Percentiles rank a stretch among this genome's conserved stretches.
These are phyloP conservation scores for Phaeosphaeriaceae sp. DNA, from an alignment of 2,329 filamentous ascomycete species.

Conservation along the genomic window DNA sequence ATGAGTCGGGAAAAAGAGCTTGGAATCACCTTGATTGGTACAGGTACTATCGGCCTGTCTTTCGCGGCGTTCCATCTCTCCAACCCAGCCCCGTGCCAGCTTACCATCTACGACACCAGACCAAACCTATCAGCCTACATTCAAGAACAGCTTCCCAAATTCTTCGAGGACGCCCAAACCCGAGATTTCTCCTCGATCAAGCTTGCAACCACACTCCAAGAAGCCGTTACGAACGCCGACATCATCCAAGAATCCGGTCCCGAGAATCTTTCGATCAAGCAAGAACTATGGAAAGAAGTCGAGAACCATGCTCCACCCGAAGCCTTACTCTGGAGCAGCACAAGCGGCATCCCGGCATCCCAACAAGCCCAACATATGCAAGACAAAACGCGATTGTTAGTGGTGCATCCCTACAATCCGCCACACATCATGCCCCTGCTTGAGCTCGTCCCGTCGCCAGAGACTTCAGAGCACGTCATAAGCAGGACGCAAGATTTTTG, in stretches of 20 bases:
- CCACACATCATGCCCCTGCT: constrained; percentile 68
- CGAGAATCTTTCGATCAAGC: constrained; percentile 61
- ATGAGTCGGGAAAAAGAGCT: constrained; percentile 3
- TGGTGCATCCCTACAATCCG: constrained; percentile 69
- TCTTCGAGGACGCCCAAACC: constrained; percentile 37
- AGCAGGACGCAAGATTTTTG: constrained; percentile 56
- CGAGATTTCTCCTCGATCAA: constrained; percentile 42
- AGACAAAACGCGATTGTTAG: constrained; percentile 55
- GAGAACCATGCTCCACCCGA: constrained; percentile 52
- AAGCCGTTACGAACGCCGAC: constrained; percentile 55
- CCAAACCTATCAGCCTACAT: constrained; percentile 57
- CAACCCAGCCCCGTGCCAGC: constrained; percentile 46
- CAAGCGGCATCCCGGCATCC: constrained; percentile 64
- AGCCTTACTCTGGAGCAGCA: constrained; percentile 64
- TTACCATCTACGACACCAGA: constrained; percentile 61
- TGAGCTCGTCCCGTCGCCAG: constrained; percentile 62
- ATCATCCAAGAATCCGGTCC: constrained; percentile 68
- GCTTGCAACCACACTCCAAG: constrained; percentile 39
- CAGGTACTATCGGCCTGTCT: constrained; percentile 62
- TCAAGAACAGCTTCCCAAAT: constrained; percentile 50
- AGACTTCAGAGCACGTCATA: constrained; percentile 50
- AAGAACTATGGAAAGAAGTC: constrained; percentile 59
- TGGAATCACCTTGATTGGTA: constrained; percentile 52
- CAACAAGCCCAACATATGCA: constrained; percentile 54
- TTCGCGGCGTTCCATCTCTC: constrained; percentile 62